Percentiles rank a stretch among this genome's conserved stretches.
These are phyloP conservation scores for Pachysandra terminalis DNA, from an alignment of 164 flowering plant species.

Conservation along the genomic window DNA sequence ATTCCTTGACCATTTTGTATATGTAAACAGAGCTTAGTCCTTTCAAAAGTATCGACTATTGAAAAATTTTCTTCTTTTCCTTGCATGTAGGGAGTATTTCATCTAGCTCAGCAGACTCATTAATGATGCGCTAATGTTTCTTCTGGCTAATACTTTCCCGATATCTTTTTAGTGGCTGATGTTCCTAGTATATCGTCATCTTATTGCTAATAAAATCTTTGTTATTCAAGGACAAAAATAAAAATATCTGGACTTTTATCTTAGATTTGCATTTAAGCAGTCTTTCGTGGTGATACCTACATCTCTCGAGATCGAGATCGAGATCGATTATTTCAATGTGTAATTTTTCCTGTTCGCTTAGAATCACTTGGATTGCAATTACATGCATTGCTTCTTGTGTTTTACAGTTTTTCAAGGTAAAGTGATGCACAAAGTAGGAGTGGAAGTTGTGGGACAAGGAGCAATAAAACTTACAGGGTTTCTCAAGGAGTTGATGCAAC, in stretches of 20 bases:
- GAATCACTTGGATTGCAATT: background rate
- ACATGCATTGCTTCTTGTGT: background rate
- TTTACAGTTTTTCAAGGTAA: conserved; percentile 79
- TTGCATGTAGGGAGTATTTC: background rate
- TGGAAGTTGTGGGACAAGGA: conserved; percentile 80
- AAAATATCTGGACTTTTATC: too few relatives aligned
- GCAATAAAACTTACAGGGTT: conserved; percentile 82
- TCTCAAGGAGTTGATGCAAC: conserved; percentile 78
- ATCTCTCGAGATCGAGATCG: too few relatives aligned
- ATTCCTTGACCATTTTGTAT: background rate
- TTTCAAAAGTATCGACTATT: too few relatives aligned
- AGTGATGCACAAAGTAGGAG: conserved; percentile 86
- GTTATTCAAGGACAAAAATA: too few relatives aligned
- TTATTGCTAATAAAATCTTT: too few relatives aligned
- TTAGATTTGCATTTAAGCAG: background rate
- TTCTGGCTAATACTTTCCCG: background rate
- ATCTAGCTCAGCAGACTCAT: background rate
- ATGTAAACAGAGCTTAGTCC: background rate
- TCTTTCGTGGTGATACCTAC: background rate
- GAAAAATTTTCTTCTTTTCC: background rate
- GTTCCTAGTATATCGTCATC: too few relatives aligned
- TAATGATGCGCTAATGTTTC: background rate
- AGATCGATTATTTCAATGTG: too few relatives aligned
- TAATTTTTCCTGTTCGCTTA: background rate
- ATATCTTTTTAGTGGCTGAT: too few relatives aligned